Percentiles rank a stretch among this genome's conserved stretches.
These are phyloP conservation scores for Aspergillus candidus DNA, from an alignment of 2,329 filamentous ascomycete genomes.

Conservation along the genomic window DNA sequence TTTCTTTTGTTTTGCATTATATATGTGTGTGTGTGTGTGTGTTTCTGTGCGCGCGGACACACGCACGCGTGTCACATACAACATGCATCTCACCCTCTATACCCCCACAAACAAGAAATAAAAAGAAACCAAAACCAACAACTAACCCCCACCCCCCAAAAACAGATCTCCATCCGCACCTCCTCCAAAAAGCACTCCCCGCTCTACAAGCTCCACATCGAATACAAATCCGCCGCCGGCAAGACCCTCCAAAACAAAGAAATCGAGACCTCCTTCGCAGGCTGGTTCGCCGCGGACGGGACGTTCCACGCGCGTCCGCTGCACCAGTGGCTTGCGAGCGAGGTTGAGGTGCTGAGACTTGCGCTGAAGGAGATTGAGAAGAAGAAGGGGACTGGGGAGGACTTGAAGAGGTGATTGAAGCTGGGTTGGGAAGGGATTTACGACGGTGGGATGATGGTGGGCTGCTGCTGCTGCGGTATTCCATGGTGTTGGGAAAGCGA, in stretches of 20 bases:
- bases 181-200: constrained; percentile 73
- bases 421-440: too few species aligned
- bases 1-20: not conserved
- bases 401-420: constrained; percentile 4
- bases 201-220: constrained; percentile 68
- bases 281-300: constrained; percentile 55
- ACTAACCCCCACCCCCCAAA: too few species aligned
- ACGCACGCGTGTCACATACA: too few species aligned
- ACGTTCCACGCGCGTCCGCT: constrained; percentile 57
- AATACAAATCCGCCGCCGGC: constrained; percentile 34
- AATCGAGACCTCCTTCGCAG: constrained; percentile 53
- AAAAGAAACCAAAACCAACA: too few species aligned
- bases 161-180: constrained; percentile 66
- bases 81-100: too few species aligned
- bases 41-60: too few species aligned
- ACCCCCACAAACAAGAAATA: too few species aligned
- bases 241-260: constrained; percentile 42
- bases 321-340: constrained; percentile 55
- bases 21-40: too few species aligned
- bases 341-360: constrained; percentile 50
- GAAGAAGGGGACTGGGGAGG: constrained; percentile 22
- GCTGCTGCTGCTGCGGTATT: too few species aligned
- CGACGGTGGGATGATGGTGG: too few species aligned
- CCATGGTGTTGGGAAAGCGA: too few species aligned
- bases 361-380: constrained; percentile 39